Conservation (phyloP, 1,284 basidiomycete species). For the Mycena citricolor region DNA sequence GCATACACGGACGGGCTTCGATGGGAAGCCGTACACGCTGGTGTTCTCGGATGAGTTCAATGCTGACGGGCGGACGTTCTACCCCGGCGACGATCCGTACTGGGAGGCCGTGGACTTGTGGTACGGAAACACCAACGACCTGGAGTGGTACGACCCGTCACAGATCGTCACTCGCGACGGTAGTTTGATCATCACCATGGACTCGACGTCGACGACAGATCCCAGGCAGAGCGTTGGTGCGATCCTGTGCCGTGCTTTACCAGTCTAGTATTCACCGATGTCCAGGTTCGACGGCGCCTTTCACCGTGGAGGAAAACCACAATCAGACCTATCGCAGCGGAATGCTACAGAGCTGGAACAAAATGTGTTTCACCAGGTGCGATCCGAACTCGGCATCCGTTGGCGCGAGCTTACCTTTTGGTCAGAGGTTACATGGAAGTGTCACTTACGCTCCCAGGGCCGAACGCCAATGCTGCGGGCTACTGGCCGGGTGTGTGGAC, state of each 20-base stretch:
- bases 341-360: conserved; percentile 37
- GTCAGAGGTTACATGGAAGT: conserved; percentile 57
- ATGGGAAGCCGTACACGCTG: conserved; percentile 62
- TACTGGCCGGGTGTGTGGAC: conserved; percentile 75
- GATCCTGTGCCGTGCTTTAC: conserved; percentile 12
- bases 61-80: conserved; percentile 66
- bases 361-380: conserved; percentile 73
- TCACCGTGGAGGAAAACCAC: conserved; percentile 42
- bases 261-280: conserved; percentile 57
- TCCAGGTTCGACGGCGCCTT: conserved; percentile 43
- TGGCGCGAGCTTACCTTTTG: conserved; percentile 19
- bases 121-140: conserved; percentile 51
- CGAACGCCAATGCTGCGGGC: conserved; percentile 46
- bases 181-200: conserved; percentile 60
- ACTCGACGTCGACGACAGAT: conserved; percentile 38
- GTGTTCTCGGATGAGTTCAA: conserved; percentile 89
- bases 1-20: conserved; percentile 61
- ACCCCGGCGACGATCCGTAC: conserved; percentile 67
- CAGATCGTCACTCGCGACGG: conserved; percentile 58
- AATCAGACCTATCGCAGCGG: conserved; percentile 34
- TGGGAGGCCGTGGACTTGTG: conserved; percentile 65
- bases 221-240: conserved; percentile 33
- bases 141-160: conserved; percentile 48
- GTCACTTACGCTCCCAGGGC: conserved; percentile 65
- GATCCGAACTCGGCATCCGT: conserved; percentile 34